phyloP scores from a whole-genome alignment of 2,329 filamentous ascomycete genomes.

The Sclerotinia spermophila region DNA sequence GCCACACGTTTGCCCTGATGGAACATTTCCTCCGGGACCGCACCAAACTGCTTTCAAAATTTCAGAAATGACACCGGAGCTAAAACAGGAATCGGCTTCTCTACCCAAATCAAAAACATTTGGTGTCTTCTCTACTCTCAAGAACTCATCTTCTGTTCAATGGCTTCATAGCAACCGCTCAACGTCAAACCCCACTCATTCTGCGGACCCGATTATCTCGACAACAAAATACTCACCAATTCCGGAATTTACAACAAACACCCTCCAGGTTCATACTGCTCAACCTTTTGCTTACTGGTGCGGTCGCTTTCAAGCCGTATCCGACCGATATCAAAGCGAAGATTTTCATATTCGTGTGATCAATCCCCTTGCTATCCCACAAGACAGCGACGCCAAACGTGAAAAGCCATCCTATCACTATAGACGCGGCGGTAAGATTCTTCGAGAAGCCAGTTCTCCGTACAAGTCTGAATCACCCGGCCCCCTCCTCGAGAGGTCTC shows the following conservation, averaged over 20 bases:
- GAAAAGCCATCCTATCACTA: neutral
- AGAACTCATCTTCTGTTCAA: constrained; percentile 42
- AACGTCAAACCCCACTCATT: constrained; percentile 16
- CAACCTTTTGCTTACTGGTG: constrained; percentile 56
- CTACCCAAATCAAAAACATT: constrained; percentile 46
- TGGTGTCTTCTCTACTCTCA: constrained; percentile 45
- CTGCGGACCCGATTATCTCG: constrained; percentile 19
- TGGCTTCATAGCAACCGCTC: constrained; percentile 19
- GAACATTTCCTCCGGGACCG: constrained; percentile 17
- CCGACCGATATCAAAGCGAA: constrained; percentile 52
- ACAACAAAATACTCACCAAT: constrained; percentile 14
- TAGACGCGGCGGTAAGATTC: neutral
- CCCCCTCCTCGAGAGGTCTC: neutral
- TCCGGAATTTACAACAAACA: constrained; percentile 22
- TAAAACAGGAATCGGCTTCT: constrained; percentile 10
- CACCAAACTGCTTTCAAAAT: neutral
- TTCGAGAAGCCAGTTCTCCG: neutral
- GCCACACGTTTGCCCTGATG: constrained; percentile 20
- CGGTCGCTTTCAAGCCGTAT: constrained; percentile 56
- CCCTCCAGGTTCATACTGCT: constrained; percentile 41
- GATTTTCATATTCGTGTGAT: constrained; percentile 31
- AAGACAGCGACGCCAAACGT: neutral
- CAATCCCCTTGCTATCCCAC: constrained; percentile 13
- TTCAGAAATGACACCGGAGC: constrained; percentile 24
- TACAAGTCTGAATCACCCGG: neutral